Base-by-base conservation (phyloP, 2,329 filamentous ascomycete genomes). In the Fusarium sp. region DNA sequence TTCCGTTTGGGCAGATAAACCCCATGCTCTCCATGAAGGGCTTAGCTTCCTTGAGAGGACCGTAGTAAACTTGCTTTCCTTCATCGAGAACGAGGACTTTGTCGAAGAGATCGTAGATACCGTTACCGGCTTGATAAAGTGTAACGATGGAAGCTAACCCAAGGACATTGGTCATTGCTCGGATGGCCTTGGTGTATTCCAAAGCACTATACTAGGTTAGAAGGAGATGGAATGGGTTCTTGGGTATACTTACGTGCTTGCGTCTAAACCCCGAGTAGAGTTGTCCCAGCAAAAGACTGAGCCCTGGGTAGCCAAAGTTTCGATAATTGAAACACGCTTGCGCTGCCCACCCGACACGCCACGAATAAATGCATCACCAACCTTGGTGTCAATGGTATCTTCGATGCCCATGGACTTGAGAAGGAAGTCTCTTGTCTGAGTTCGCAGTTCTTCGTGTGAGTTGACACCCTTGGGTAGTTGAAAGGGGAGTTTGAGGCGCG, bases 41-140 rank as follows among this genome's bases (percentile, higher is more conserved):
- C 7, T 83, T 79, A 0, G 90, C 90, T 64, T 89, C 81, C 8
- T 83, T 78, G 69, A 83, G 80, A 0, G 89, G 84, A 1, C 90
- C 90, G 67, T 90, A 92, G 79, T 86, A 92, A 47, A 91, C 84
- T 70, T 92, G 78, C 65, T 88, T 87, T 48, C 90, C 90, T 61
- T 88, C 85, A 48, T 92, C 89, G 6, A 92, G 83, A 11, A 92
- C 85, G 1, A 92, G 81, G 0, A 92, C 89, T 74, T 92, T 92
- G 76, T 92, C 90, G 75, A 92, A 92, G 1, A 90, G 83, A 27
- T 91, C 82, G 75, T 91, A 92, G 62, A 92, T 92, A 25, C 86
- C 88, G 58, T 92, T 91, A 8, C 89, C 88, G 5, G 91, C 90
- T 74, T 92, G 91, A 75, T 93, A 92, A 0, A 92, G 81, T 0